Evolutionary conservation across 2,329 filamentous ascomycete genomes (phyloP), one percentile per base, ranked within the genome.

Genomic region (Penicillium thymicola): DNA sequence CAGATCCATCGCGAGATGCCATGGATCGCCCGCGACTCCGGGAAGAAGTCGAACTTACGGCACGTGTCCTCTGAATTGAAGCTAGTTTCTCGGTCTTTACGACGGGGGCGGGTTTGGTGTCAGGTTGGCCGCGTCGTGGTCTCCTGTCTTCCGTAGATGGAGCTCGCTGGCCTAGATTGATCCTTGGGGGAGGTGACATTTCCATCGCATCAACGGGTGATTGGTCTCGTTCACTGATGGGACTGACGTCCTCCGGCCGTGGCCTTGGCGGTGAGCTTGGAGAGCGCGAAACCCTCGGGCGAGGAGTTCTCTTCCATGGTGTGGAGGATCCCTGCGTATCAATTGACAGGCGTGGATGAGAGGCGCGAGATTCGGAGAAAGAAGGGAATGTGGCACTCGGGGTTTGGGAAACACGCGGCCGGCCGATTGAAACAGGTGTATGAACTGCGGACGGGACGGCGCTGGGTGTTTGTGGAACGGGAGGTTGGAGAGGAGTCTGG

Each of bases 211-310:
- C 69, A 50, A 65, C 56, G 14, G 75, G 72, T 13, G 75, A 78
- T n/a, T 67, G 65, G 3, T 70, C 73, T 42, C 67, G 69, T 36
- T 78, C 76, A 47, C 76, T 79, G 53, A 79, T 77, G 0, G 76
- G 76, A 61, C 76, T 79, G 11, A 79, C 71, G 62, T 78, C 76
- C 51, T 75, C 74, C 2, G 75, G 71, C 5, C 70, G 67, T 44
- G 76, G 76, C 2, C 72, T 70, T 48, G 69, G 62, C 10, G 76
- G 76, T 21, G 76, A 78, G 16, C 66, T 65, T 28, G 75, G 74
- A 6, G 72, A 73, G 18, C 67, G 58, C 0, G 73, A 65, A 37
- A 76, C 67, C 9, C 65, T 72, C 40, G 70, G 50, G 13, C 65
- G 67, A 23, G 74, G 73, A 36, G 69, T 68, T 50, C 71, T 69